Base-by-base conservation (phyloP, 2,329 filamentous ascomycete genomes). In the Stagonosporopsis tanaceti region DNA sequence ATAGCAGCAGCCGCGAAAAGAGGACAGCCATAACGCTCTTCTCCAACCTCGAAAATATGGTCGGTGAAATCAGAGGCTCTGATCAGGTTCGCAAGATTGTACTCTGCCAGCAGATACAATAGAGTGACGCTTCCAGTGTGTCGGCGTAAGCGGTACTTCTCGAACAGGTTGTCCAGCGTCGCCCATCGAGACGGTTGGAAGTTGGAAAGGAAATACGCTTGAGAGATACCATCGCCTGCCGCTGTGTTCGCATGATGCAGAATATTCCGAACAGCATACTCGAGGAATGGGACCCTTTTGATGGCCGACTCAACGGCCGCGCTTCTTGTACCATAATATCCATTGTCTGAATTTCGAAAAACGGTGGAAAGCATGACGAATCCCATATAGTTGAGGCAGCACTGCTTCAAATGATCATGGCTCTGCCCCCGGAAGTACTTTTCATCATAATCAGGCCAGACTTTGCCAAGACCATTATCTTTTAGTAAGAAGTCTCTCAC, bases 271-370 rank as follows among this genome's bases (percentile, higher is more conserved):
- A 76, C 66, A 17, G 81, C 76, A 62, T 84, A 84, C 46, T 78
- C 59, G 6, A 86, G 68, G 42, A 86, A 83, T 1, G 81, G 79
- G 50, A 76, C 80, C 12, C 59, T 62, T 2, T 47, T 6, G 1
- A 20, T 54, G 11, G 66, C 61, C 2, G 20, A 20, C 20, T 20
- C n/a, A n/a, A n/a, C n/a, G n/a, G n/a, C n/a, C n/a, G n/a, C n/a
- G n/a, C n/a, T n/a, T n/a, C n/a, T n/a, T n/a, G n/a, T n/a, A n/a
- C n/a, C n/a, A n/a, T n/a, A n/a, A n/a, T n/a, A n/a, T n/a, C n/a
- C n/a, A n/a, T n/a, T n/a, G n/a, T n/a, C n/a, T n/a, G 20, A 20
- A 20, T 20, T 3, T 20, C 20, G 2, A 3, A 20, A 20, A 20
- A 20, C 20, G 2, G 20, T 20, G 2, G 20, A 20, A 2, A 20